Conservation (phyloP, 768 basidiomycete genomes). For the Clathrus columnatus region DNA sequence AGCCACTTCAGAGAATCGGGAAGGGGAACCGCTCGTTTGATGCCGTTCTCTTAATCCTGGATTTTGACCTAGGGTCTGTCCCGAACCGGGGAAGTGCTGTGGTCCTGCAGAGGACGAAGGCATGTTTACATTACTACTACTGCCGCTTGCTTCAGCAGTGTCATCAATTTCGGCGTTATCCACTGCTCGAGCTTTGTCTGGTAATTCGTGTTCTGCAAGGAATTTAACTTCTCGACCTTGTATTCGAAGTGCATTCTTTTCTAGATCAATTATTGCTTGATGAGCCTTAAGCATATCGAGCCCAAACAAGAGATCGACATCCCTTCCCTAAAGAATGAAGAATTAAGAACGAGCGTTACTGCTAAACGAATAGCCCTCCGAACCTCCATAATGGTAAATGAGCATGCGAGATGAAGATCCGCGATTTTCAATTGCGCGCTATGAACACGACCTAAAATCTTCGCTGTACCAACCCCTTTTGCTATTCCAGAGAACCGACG, state of each 20-base stretch:
- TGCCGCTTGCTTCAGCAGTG: constrained; percentile 16
- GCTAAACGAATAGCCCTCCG: constrained; percentile 11
- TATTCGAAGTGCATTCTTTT: constrained; percentile 85
- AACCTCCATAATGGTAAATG: constrained; percentile 94
- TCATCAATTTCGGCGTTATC: constrained; percentile 24
- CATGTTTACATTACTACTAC: background rate
- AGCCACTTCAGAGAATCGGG: constrained; percentile 44
- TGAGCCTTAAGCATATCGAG: constrained; percentile 99
- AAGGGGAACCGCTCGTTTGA: constrained; percentile 17
- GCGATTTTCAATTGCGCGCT: constrained; percentile 84
- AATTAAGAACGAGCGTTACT: background rate
- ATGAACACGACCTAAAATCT: constrained; percentile 91
- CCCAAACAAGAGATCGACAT: constrained; percentile 93
- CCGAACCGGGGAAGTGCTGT: constrained; percentile 58
- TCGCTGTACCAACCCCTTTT: constrained; percentile 87
- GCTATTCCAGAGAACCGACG: constrained; percentile 83
- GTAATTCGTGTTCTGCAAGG: constrained; percentile 90
- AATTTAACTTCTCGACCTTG: constrained; percentile 84
- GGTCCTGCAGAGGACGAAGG: constrained; percentile 10
- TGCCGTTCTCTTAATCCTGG: constrained; percentile 19
- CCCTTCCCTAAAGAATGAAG: constrained; percentile 61
- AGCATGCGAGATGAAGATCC: constrained; percentile 77
- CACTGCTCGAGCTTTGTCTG: constrained; percentile 58
- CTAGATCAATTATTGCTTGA: constrained; percentile 91
- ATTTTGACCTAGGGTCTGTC: constrained; percentile 44